phyloP scores from a whole-genome alignment of 805 yeast species.

The Saturnispora ahearnii region DNA sequence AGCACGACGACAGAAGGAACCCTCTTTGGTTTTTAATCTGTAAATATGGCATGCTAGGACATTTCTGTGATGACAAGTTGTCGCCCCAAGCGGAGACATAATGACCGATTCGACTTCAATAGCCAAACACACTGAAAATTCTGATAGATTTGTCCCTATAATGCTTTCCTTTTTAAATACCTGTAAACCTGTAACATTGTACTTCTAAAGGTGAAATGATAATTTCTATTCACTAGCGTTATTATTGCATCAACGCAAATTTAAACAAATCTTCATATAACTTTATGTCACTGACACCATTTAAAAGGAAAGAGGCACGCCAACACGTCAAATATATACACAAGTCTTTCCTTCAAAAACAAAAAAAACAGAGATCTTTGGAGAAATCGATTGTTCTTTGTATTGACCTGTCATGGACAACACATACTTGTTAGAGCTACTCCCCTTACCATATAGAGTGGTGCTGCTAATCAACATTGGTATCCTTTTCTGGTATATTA shows the following conservation, averaged over 20 bases:
- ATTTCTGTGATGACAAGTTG: conserved; percentile 50
- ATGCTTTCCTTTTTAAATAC: not conserved
- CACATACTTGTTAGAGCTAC: not conserved
- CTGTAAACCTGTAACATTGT: not conserved
- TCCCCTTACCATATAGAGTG: conserved; percentile 45
- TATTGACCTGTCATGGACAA: not conserved
- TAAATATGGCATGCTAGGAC: not conserved
- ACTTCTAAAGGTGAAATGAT: not conserved
- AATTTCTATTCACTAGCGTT: too few species aligned
- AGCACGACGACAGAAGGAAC: not conserved
- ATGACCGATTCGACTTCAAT: conserved; percentile 57
- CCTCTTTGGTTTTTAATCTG: not conserved
- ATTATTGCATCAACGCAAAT: too few species aligned
- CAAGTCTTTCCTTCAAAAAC: not conserved
- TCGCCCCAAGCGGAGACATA: conserved; percentile 67
- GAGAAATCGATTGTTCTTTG: not conserved
- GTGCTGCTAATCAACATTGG: conserved; percentile 42
- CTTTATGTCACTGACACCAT: too few species aligned
- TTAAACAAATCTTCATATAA: too few species aligned
- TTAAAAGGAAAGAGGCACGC: too few species aligned
- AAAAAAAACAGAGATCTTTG: not conserved
- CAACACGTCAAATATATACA: too few species aligned
- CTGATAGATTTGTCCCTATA: conserved; percentile 33
- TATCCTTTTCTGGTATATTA: conserved; percentile 43
- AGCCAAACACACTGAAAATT: conserved; percentile 59